phyloP scores from a whole-genome alignment of 331 rosid species.

The Erythrophleum ivorense region DNA sequence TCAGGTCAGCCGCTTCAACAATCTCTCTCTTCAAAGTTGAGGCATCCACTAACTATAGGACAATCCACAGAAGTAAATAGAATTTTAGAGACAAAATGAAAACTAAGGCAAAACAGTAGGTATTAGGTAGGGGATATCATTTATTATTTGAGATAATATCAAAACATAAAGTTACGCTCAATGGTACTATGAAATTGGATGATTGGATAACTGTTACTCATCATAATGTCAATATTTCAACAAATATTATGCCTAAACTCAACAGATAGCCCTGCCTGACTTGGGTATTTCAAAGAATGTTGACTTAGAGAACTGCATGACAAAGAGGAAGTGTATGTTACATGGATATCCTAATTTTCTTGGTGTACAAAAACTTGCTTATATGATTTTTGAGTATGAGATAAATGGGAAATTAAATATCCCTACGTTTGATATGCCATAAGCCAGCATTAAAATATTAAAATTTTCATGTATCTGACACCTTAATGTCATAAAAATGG shows the following conservation, averaged over 20 bases:
- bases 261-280: too few relatives aligned
- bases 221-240: neutral
- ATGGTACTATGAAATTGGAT: neutral
- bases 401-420: neutral
- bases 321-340: neutral
- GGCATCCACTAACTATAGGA: slow-evolving; percentile 79
- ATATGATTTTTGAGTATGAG: neutral
- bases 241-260: neutral
- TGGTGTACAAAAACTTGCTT: neutral
- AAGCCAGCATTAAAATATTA: slow-evolving; percentile 2
- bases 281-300: neutral
- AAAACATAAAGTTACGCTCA: neutral
- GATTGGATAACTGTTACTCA: neutral
- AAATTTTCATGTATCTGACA: neutral
- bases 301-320: neutral
- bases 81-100: neutral
- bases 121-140: neutral
- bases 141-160: neutral
- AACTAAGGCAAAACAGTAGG: neutral
- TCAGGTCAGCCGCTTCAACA: slow-evolving; percentile 89
- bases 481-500: neutral
- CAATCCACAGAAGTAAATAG: slow-evolving; percentile 21
- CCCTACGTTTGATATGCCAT: neutral
- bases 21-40: slow-evolving; percentile 91
- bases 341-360: neutral